phyloP scores from a whole-genome alignment of 2,329 filamentous ascomycete species.

The Alternaria triticina region DNA sequence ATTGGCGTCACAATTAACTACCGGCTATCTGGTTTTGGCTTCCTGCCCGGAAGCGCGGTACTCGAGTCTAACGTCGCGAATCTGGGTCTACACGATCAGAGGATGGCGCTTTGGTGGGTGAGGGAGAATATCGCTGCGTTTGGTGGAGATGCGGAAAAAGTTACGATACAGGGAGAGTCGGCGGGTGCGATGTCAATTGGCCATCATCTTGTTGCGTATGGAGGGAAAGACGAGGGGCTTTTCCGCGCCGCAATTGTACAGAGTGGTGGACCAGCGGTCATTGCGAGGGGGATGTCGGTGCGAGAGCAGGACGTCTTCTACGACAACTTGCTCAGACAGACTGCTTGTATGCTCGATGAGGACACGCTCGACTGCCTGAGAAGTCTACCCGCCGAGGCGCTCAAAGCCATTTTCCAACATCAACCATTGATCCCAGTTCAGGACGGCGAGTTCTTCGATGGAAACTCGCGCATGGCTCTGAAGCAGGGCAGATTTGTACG shows the following conservation, averaged over 20 bases:
- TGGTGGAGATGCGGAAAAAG: constrained; percentile 56
- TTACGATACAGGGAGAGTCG: constrained; percentile 64
- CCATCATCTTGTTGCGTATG: constrained; percentile 36
- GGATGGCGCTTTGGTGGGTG: constrained; percentile 51
- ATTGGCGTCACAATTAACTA: background rate
- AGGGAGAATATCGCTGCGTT: constrained; percentile 58
- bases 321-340: constrained; percentile 3
- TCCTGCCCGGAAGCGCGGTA: background rate
- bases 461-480: constrained; percentile 26
- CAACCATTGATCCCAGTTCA: background rate
- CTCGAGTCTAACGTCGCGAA: background rate
- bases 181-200: constrained; percentile 63
- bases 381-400: background rate
- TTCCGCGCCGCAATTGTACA: background rate
- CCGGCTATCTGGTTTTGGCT: background rate
- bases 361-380: constrained; percentile 7
- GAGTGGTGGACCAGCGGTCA: background rate
- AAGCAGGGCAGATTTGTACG: constrained; percentile 61
- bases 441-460: background rate
- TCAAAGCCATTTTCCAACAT: background rate
- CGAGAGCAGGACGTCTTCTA: constrained; percentile 9
- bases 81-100: background rate
- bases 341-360: background rate
- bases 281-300: constrained; percentile 1
- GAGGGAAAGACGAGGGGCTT: constrained; percentile 32